Base-by-base conservation (phyloP, 805 yeast genomes). In the Pichia thaimueangensis region DNA sequence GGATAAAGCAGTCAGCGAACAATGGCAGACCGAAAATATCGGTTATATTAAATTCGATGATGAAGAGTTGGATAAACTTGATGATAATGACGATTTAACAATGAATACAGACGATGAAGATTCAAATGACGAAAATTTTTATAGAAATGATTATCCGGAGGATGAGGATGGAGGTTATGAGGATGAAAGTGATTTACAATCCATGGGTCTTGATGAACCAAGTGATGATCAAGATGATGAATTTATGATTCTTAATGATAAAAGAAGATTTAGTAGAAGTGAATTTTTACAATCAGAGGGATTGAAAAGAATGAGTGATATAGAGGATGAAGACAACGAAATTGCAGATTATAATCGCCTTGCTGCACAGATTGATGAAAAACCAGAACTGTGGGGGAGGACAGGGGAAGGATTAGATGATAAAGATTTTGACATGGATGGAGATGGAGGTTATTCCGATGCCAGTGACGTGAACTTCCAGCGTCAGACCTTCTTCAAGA, bases 121-220 rank as follows among this genome's bases (percentile, higher is more conserved):
- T 56, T 83, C 93, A 0, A 85, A 85, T 56, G 96, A 96, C 17
- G 98, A 91, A 64, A 87, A 85, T 42, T 89, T 80, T 56, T 91
- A 91, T 58, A 78, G 79, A 53, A 91, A 93, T 61, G 97, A 91
- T 56, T 91, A 91, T 56, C 97, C 97, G 0, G 95, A 87, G 35
- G 96, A 89, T 56, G 96, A 87, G 49, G 91, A 85, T 53, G 87
- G 78, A 9, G 79, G 61, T 12, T 62, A 62, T 23, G 70, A 55
- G 16, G 55, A 57, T 53, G 54, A 55, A 37, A 41, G 47, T 23
- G 70, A 56, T 11, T 52, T 53, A 49, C 52, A 53, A 41, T 52
- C 54, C 3, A 43, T 51, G 25, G 57, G 52, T 3, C 25, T 50
- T 6, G 51, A 42, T 10, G 67, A 59, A 33, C 63, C 60, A 40